Conservation (phyloP, 2,329 filamentous ascomycete genomes). For the Colletotrichum orbiculare region DNA sequence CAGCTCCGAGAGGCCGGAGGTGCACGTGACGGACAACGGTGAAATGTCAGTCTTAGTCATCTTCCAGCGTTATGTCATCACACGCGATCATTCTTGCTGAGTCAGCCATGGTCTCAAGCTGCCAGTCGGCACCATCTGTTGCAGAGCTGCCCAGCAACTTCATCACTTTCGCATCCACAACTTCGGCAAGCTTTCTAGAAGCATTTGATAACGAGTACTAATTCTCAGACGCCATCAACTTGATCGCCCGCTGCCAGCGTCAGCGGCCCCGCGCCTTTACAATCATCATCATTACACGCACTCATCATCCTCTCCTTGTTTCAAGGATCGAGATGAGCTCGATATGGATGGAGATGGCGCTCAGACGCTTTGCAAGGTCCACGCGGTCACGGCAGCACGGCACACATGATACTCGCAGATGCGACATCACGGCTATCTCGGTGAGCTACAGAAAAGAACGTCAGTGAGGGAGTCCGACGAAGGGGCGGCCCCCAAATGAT, state of each 20-base stretch:
- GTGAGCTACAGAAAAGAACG: background rate
- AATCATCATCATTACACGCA: conserved; percentile 2
- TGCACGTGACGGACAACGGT: conserved; percentile 20
- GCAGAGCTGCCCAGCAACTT: conserved; percentile 1
- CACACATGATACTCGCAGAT: background rate
- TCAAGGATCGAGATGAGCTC: conserved; percentile 20
- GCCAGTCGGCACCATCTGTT: conserved; percentile 11
- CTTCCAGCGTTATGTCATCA: background rate
- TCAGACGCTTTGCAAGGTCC: conserved; percentile 3
- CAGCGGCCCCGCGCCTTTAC: conserved; percentile 12
- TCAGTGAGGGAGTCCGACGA: background rate
- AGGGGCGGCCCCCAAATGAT: background rate
- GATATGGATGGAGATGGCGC: conserved; percentile 4
- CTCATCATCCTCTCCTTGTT: conserved; percentile 17
- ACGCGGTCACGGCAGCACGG: background rate
- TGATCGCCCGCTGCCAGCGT: conserved; percentile 1
- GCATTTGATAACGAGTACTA: conserved; percentile 17
- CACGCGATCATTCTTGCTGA: background rate
- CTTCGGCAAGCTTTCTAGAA: conserved; percentile 11
- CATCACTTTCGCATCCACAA: background rate
- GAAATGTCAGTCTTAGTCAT: conserved; percentile 3
- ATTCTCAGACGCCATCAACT: conserved; percentile 8
- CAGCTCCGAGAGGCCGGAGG: conserved; percentile 36
- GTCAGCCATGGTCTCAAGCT: background rate
- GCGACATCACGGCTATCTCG: conserved; percentile 12